Evolutionary conservation across 2,329 filamentous ascomycete genomes (phyloP).

Genomic region (Ustilaginoidea virens): DNA sequence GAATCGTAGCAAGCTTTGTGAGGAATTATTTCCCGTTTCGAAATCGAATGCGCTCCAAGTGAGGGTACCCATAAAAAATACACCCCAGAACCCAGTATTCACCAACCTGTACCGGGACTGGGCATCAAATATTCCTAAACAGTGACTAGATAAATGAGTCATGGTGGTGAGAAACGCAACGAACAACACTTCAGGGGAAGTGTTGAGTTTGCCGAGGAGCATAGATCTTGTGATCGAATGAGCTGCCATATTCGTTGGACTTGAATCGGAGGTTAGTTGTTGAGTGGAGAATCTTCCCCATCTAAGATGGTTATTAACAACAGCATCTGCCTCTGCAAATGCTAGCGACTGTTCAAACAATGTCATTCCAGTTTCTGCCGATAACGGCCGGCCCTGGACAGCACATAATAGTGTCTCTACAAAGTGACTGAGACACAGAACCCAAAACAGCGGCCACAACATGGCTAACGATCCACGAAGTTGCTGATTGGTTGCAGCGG

Average conservation of each 20-base stretch:
- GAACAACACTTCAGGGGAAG: conserved; percentile 74
- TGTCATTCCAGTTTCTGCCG: conserved; percentile 87
- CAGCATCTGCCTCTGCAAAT: conserved; percentile 87
- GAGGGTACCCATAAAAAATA: conserved; percentile 80
- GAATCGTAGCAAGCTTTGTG: conserved; percentile 62
- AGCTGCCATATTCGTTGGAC: conserved; percentile 10
- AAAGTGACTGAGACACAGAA: conserved; percentile 63
- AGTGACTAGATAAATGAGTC: conserved; percentile 74
- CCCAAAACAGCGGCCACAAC: conserved; percentile 61
- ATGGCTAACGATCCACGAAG: conserved; percentile 64
- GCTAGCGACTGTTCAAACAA: conserved; percentile 91
- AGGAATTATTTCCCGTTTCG: conserved; percentile 41
- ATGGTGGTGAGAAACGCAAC: conserved; percentile 79
- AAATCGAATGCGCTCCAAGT: conserved; percentile 56
- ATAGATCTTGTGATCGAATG: conserved; percentile 42
- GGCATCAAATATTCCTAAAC: conserved; percentile 65
- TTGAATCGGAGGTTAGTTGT: conserved; percentile 19
- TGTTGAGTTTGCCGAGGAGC: conserved; percentile 70
- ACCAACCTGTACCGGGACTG: conserved; percentile 68
- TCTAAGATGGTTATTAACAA: conserved; percentile 65
- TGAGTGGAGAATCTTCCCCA: conserved; percentile 46
- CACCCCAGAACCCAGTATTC: conserved; percentile 78
- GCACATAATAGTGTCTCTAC: conserved; percentile 79
- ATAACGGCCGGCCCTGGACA: conserved; percentile 64
- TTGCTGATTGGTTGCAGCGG: conserved; percentile 31